A percentile compares a stretch with the other conserved stretches of the same genome.
Conservation (phyloP, 1,284 basidiomycete genomes). For the Heliocybe sulcata region DNA sequence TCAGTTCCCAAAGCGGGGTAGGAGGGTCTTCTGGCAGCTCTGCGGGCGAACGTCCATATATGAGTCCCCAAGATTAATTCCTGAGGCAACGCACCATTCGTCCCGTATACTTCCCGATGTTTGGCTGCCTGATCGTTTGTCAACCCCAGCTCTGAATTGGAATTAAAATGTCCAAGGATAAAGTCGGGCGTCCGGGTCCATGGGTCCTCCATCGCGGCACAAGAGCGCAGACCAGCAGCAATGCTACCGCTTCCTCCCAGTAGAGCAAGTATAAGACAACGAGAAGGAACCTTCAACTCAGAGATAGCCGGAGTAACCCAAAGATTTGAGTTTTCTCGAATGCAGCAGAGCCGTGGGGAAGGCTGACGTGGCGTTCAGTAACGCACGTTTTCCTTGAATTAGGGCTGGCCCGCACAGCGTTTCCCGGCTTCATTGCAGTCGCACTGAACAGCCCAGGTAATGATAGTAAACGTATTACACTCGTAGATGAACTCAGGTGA, state of each 20-base stretch:
- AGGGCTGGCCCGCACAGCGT: neutral
- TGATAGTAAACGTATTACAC: neutral
- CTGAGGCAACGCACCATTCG: slow-evolving; percentile 54
- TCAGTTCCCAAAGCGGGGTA: slow-evolving; percentile 89
- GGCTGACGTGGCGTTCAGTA: neutral
- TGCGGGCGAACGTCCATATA: slow-evolving; percentile 22
- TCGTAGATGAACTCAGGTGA: neutral
- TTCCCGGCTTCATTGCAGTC: neutral
- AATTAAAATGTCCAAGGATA: slow-evolving; percentile 57
- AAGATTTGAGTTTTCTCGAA: neutral
- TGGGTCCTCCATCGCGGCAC: slow-evolving; percentile 49
- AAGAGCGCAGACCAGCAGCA: neutral
- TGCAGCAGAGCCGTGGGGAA: neutral
- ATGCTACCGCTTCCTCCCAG: neutral
- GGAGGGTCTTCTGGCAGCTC: slow-evolving; percentile 86
- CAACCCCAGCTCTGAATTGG: slow-evolving; percentile 51
- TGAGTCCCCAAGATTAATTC: neutral
- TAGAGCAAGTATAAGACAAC: too few species aligned
- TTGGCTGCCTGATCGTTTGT: slow-evolving; percentile 54
- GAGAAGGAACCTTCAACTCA: neutral
- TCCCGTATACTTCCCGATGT: slow-evolving; percentile 77
- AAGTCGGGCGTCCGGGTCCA: slow-evolving; percentile 64
- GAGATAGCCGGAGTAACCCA: neutral
- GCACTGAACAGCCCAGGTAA: neutral
- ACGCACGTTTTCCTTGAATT: neutral